Evolutionary conservation across 2,329 filamentous ascomycete species (phyloP).

Genomic region (Berkeleyomyces basicola): DNA sequence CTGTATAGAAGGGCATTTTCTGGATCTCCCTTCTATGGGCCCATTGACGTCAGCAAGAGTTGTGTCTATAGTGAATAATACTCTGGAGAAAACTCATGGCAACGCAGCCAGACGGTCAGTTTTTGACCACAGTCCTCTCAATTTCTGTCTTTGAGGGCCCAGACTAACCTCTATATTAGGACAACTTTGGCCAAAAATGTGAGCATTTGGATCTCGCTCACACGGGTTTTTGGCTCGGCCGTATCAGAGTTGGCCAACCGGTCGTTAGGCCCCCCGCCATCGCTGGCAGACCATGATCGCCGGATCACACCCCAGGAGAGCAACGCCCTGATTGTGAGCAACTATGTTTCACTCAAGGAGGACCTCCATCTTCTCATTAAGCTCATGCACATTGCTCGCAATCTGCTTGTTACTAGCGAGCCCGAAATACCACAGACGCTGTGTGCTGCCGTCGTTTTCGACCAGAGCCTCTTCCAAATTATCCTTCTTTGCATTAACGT

Average conservation of each 20-base stretch:
- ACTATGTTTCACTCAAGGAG: slow-evolving; percentile 43
- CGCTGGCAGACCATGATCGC: slow-evolving; percentile 36
- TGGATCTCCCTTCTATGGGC: slow-evolving; percentile 39
- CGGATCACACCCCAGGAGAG: slow-evolving; percentile 45
- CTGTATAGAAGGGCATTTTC: slow-evolving; percentile 45
- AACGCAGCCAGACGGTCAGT: slow-evolving; percentile 41
- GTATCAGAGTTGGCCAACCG: slow-evolving; percentile 43
- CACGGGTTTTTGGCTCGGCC: slow-evolving; percentile 42
- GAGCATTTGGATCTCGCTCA: slow-evolving; percentile 48
- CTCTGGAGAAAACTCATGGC: slow-evolving; percentile 46
- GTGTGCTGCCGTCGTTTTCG: slow-evolving; percentile 46
- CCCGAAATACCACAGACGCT: slow-evolving; percentile 50
- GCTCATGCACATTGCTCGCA: slow-evolving; percentile 49
- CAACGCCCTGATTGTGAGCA: slow-evolving; percentile 44
- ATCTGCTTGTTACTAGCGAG: slow-evolving; percentile 46
- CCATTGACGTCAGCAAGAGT: slow-evolving; percentile 37
- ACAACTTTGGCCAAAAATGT: slow-evolving; percentile 46
- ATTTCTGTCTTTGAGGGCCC: background rate
- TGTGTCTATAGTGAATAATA: slow-evolving; percentile 40
- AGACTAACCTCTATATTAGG: slow-evolving; percentile 21
- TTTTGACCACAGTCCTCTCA: background rate
- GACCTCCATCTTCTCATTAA: slow-evolving; percentile 48
- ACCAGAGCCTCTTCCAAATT: slow-evolving; percentile 49
- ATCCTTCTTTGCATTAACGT: slow-evolving; percentile 51
- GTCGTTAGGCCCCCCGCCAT: slow-evolving; percentile 39